These are phyloP conservation scores for Linum usitatissimum DNA, from an alignment of 345 rosid genomes.

Conservation along the genomic window DNA sequence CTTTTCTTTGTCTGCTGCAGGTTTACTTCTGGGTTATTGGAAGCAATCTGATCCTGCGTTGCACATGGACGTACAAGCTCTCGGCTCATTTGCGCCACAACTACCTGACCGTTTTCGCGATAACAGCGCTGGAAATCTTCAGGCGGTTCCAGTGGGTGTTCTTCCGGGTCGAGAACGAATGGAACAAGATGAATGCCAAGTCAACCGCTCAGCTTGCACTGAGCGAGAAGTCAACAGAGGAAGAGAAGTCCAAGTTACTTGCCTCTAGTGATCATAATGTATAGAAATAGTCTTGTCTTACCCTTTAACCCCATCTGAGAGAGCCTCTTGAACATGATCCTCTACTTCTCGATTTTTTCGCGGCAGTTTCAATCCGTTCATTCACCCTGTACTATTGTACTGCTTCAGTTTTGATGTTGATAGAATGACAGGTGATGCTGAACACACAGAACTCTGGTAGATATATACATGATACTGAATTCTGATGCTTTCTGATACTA, in stretches of 20 bases:
- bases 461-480: not conserved
- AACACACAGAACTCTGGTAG: not conserved
- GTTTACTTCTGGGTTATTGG: slow-evolving; percentile 84
- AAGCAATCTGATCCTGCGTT: slow-evolving; percentile 77
- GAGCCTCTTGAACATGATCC: not conserved
- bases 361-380: slow-evolving; percentile 1
- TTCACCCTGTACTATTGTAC: not conserved
- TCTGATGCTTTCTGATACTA: not conserved
- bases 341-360: slow-evolving; percentile 7
- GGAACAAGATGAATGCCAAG: slow-evolving; percentile 66
- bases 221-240: slow-evolving; percentile 38
- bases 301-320: slow-evolving; percentile 5
- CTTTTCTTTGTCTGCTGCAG: slow-evolving; percentile 32
- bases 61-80: slow-evolving; percentile 94
- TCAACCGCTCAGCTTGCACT: slow-evolving; percentile 33
- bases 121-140: slow-evolving; percentile 70
- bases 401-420: slow-evolving; percentile 13
- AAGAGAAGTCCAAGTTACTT: slow-evolving; percentile 36
- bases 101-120: slow-evolving; percentile 66
- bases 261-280: slow-evolving; percentile 34
- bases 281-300: slow-evolving; percentile 18
- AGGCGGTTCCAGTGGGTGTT: slow-evolving; percentile 92
- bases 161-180: slow-evolving; percentile 87
- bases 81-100: slow-evolving; percentile 96
- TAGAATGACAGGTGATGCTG: not conserved